Conservation (phyloP, 345 rosid genomes). For the Rhizophora apiculata region DNA sequence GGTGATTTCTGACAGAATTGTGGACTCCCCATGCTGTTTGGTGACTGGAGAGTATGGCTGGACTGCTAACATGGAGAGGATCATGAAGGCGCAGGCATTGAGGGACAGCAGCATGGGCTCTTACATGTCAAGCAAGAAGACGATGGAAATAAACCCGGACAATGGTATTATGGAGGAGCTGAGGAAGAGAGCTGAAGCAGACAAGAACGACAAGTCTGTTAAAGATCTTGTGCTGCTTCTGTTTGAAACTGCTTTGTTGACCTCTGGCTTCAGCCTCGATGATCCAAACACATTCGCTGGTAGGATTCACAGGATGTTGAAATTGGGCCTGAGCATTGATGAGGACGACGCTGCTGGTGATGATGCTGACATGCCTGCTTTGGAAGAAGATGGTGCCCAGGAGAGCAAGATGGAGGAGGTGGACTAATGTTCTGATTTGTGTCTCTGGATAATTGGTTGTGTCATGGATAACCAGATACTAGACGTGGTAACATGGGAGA, state of each 20-base stretch:
- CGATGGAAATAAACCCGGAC: conserved; percentile 85
- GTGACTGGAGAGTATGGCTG: conserved; percentile 91
- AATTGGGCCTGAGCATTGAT: conserved; percentile 74
- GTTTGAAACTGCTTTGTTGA: conserved; percentile 73
- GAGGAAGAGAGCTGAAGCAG: conserved; percentile 73
- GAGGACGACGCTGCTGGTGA: conserved; percentile 57
- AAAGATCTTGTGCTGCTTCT: conserved; percentile 75
- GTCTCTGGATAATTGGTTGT: neutral
- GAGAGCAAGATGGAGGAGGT: conserved; percentile 98
- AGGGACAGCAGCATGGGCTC: conserved; percentile 83
- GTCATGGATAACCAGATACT: neutral
- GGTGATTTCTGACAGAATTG: conserved; percentile 75
- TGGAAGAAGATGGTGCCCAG: conserved; percentile 74
- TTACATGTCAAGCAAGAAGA: conserved; percentile 92
- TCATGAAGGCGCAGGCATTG: conserved; percentile 86
- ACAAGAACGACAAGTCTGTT: conserved; percentile 81
- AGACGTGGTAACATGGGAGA: neutral
- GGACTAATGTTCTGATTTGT: conserved; percentile 33
- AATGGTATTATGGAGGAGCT: conserved; percentile 89
- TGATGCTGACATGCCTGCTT: conserved; percentile 69
- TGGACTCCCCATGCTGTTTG: conserved; percentile 82
- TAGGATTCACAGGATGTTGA: conserved; percentile 86
- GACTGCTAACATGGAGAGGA: conserved; percentile 91
- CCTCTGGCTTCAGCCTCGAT: conserved; percentile 85
- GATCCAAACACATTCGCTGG: conserved; percentile 80